Percentiles rank a stretch among this genome's conserved stretches.
Conservation (phyloP, 2,329 filamentous ascomycete genomes). For the Colletotrichum sansevieriae region DNA sequence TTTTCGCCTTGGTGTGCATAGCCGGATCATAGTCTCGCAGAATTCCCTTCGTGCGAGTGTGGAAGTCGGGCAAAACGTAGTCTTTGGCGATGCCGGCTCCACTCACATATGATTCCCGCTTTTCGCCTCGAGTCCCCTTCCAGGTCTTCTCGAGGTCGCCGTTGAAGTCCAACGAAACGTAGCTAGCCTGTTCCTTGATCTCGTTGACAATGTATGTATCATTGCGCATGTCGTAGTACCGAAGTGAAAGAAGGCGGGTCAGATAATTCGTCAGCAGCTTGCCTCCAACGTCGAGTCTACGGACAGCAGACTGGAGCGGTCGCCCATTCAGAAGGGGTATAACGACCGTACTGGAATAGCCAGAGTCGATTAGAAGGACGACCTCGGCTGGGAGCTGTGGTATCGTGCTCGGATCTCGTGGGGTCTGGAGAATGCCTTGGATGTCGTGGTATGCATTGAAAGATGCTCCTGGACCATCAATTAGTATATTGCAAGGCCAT, state of each 20-base stretch:
- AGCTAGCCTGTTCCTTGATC: constrained; percentile 93
- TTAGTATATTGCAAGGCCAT: neutral
- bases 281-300: constrained; percentile 90
- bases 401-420: constrained; percentile 58
- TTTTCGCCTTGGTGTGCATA: constrained; percentile 65
- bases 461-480: constrained; percentile 67
- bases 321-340: constrained; percentile 87
- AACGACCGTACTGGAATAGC: constrained; percentile 92
- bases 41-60: constrained; percentile 72
- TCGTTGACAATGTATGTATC: constrained; percentile 95
- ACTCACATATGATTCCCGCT: constrained; percentile 61
- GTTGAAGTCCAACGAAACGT: constrained; percentile 82
- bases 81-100: constrained; percentile 81
- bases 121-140: constrained; percentile 78
- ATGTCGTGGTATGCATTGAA: constrained; percentile 88
- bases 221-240: constrained; percentile 96
- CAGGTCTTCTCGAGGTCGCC: constrained; percentile 84
- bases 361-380: constrained; percentile 89
- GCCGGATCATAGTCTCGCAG: constrained; percentile 82
- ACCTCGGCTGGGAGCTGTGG: constrained; percentile 76
- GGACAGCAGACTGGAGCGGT: constrained; percentile 83
- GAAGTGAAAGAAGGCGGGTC: constrained; percentile 87
- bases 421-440: constrained; percentile 75
- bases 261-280: constrained; percentile 95
- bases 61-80: constrained; percentile 90